A percentile compares a stretch with the other conserved stretches of the same genome.
Evolutionary conservation across 352 stramenopile species (phyloP).

Genomic region (Pythium brassicae): DNA sequence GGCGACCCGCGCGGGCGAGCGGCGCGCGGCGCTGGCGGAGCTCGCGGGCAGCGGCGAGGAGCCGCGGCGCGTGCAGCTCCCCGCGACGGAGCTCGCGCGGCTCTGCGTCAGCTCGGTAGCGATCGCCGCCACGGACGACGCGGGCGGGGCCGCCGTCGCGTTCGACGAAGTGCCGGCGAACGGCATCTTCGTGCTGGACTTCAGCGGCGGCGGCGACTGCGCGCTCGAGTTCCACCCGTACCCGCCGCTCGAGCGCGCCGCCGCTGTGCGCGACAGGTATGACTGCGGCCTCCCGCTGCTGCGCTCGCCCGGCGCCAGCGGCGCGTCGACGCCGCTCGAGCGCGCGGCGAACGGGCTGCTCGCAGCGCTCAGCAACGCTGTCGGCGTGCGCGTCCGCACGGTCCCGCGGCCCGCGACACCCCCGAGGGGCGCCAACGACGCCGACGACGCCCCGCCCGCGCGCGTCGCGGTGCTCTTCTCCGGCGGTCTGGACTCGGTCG

Average conservation of each 20-base stretch:
- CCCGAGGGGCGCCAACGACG: neutral
- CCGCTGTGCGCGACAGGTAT: constrained; percentile 24
- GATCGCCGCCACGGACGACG: constrained; percentile 19
- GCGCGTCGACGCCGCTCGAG: constrained; percentile 15
- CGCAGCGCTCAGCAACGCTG: constrained; percentile 65
- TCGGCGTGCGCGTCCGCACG: constrained; percentile 75
- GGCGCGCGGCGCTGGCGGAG: constrained; percentile 18
- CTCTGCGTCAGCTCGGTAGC: constrained; percentile 49
- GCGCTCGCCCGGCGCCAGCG: neutral
- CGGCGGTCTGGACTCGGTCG: constrained; percentile 94
- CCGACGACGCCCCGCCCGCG: no score
- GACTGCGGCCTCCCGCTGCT: constrained; percentile 17
- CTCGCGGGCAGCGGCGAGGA: constrained; percentile 4
- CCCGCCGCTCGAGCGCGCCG: constrained; percentile 9
- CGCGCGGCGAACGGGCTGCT: constrained; percentile 43
- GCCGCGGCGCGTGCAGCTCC: constrained; percentile 2
- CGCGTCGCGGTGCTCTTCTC: constrained; percentile 94
- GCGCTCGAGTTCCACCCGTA: constrained; percentile 40
- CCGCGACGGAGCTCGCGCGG: constrained; percentile 13
- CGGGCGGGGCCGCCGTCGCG: neutral
- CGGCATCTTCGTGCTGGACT: constrained; percentile 71
- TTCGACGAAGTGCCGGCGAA: constrained; percentile 75
- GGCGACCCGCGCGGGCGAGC: constrained; percentile 8
- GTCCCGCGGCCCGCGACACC: constrained; percentile 21
- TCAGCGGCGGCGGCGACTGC: constrained; percentile 11